Base-by-base conservation (phyloP, 169 alveolate genomes). In the Cryptosporidium muris region DNA sequence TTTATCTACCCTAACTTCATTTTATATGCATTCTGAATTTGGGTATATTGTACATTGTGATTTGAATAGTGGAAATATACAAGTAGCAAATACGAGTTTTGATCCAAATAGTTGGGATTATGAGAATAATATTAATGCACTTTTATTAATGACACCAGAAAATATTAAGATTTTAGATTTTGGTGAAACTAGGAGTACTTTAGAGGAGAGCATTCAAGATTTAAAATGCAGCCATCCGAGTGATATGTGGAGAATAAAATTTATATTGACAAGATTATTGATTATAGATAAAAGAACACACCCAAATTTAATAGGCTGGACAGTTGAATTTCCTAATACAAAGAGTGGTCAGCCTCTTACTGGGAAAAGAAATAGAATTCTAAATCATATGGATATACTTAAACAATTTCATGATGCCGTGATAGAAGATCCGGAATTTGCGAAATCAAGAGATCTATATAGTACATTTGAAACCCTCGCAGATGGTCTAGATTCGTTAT, bases 171-270 rank as follows among this genome's bases (percentile, higher is more conserved):
- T 74, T 45, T 63, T 74, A 0, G 85, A 74, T 38, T 74, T 74
- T 60, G 85, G 85, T 34, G 60, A 66, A 3, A 74, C 85, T 58
- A 74, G 25, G 47, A 74, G 85, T 36, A 74, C 85, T 16, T 42
- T 74, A 47, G 85, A 74, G 45, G 51, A 58, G 66, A 74, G 67
- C 16, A 63, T 74, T 2, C 85, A 68, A 9, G 43, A 52, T 11
- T 74, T 74, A 16, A 74, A 74, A 42, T 74, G 85, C 14, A 74
- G 38, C 45, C 25, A 43, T 34, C 85, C 85, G 14, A 74, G 60
- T 45, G 85, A 74, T 36, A 74, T 74, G 43, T 74, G 85, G 85
- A 74, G 85, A 74, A 74, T 74, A 11, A 74, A 74, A 42, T 62
- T 74, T 14, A 74, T 74, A 16, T 36, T 74, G 43, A 43, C 63